phyloP scores from a whole-genome alignment of 2,329 filamentous ascomycete genomes.

The Aspergillus sp. region DNA sequence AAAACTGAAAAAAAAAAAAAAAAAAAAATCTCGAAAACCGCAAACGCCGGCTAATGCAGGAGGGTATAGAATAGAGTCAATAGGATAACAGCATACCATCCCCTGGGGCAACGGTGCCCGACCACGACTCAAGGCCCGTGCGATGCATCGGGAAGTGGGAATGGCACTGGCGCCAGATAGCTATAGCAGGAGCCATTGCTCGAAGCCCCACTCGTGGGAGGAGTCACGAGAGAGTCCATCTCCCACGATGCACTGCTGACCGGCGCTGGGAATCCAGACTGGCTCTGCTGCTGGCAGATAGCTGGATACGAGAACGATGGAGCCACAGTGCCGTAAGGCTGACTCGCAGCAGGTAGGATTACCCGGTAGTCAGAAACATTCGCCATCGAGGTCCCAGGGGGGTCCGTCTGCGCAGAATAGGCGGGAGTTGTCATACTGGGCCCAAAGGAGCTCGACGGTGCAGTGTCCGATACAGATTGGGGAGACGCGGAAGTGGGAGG shows the following conservation, averaged over 20 bases:
- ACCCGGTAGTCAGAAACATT: constrained; percentile 32
- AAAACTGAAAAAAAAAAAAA: constrained; percentile 4
- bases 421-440: constrained; percentile 33
- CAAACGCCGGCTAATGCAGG: constrained; percentile 9
- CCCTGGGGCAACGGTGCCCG: no score
- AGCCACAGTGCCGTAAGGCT: constrained; percentile 22
- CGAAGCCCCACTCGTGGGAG: constrained; percentile 18
- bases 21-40: constrained; percentile 3
- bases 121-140: constrained; percentile 13
- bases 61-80: background rate
- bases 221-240: constrained; percentile 21
- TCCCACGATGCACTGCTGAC: constrained; percentile 30
- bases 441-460: constrained; percentile 36
- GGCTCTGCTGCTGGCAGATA: constrained; percentile 21
- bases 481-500: constrained; percentile 40
- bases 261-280: constrained; percentile 21
- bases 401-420: constrained; percentile 35
- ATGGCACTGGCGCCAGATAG: constrained; percentile 26
- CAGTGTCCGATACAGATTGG: constrained; percentile 39
- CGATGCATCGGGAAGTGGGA: constrained; percentile 21
- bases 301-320: constrained; percentile 23
- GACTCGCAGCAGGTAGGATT: constrained; percentile 21
- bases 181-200: constrained; percentile 18
- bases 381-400: constrained; percentile 16
- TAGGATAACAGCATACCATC: background rate